These are phyloP conservation scores for Malassezia yamatoensis DNA, from an alignment of 1,284 basidiomycete genomes.

Conservation along the genomic window DNA sequence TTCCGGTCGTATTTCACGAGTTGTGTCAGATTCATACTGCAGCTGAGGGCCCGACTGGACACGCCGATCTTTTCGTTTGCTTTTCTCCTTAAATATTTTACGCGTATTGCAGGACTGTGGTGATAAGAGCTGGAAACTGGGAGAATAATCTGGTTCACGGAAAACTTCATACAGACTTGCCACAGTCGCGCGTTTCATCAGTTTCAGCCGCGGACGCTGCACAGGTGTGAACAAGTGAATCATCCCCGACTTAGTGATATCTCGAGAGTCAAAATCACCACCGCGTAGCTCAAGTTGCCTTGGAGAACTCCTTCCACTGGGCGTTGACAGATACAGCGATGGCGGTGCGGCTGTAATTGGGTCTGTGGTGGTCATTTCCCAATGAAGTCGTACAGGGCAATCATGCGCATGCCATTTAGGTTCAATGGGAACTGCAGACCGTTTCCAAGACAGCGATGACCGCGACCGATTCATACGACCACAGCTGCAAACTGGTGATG, in stretches of 20 bases:
- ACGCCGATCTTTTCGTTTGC: too few species aligned
- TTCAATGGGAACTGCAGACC: not conserved
- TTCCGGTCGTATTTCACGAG: too few species aligned
- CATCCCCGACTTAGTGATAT: not conserved
- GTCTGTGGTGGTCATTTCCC: slow-evolving; percentile 1
- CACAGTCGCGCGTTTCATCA: slow-evolving; percentile 11
- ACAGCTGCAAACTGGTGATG: slow-evolving; percentile 5
- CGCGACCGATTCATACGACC: not conserved
- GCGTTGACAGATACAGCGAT: slow-evolving; percentile 12
- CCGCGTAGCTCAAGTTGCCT: slow-evolving; percentile 3
- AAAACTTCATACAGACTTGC: slow-evolving; percentile 9
- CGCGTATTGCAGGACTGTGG: not conserved
- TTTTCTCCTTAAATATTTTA: too few species aligned
- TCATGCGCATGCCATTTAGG: slow-evolving; percentile 10
- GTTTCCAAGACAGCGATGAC: not conserved
- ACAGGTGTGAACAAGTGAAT: not conserved
- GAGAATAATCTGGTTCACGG: not conserved
- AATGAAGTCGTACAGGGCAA: slow-evolving; percentile 10
- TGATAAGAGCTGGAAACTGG: not conserved
- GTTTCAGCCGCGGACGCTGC: not conserved
- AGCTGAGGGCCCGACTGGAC: too few species aligned
- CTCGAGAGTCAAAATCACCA: slow-evolving; percentile 7
- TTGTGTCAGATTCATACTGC: too few species aligned
- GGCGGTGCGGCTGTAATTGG: slow-evolving; percentile 15
- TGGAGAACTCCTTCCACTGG: slow-evolving; percentile 8